Evolutionary conservation across 768 basidiomycete genomes (phyloP), one percentile per base, ranked within the genome.

Genomic region (Phylloporus arenicola): DNA sequence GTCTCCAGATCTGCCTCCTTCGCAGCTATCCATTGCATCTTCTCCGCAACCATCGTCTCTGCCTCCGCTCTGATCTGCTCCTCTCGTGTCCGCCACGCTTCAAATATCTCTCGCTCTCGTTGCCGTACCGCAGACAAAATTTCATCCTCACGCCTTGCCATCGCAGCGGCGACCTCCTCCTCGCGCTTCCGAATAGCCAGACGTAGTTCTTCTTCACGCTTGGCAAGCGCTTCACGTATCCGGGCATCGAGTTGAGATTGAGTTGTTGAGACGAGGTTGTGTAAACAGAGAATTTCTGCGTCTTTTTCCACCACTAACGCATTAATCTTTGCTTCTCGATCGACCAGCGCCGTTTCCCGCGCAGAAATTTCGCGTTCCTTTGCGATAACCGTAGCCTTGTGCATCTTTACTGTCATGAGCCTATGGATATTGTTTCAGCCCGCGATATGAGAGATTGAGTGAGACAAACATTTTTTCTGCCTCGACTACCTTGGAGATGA

Each of bases 381-480:
- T 11, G 75, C 70, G 12, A 75, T 57, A 12, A 88, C 65, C 2
- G 70, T 72, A 2, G 73, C 65, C 58, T 81, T 82, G 67, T 88
- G 86, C 0, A 64, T 58, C 67, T 87, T 89, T 25, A 89, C 82
- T 2, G 75, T 72, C 24, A 73, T 70, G 14, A 89, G 70, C 75
- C 88, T 90, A 40, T 40, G 6, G 30, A 0, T 4, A 38, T 47
- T 37, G 29, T 8, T 27, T 53, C 11, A 45, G 41, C 14, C 35
- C 14, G 10, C 13, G n/a, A 49, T 13, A 25, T 31, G 27, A 38
- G 24, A 22, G 33, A 41, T 14, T 22, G 3, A 43, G 20, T 27
- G 35, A 33, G 10, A 55, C 79, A 25, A 52, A 88, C 89, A 89
- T 82, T 57, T 87, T 90, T 57, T 89, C 84, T 0, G 87, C 81